Evolutionary conservation across 768 basidiomycete genomes (phyloP), one percentile per base, ranked within the genome.

Genomic region (Floccularia luteovirens): DNA sequence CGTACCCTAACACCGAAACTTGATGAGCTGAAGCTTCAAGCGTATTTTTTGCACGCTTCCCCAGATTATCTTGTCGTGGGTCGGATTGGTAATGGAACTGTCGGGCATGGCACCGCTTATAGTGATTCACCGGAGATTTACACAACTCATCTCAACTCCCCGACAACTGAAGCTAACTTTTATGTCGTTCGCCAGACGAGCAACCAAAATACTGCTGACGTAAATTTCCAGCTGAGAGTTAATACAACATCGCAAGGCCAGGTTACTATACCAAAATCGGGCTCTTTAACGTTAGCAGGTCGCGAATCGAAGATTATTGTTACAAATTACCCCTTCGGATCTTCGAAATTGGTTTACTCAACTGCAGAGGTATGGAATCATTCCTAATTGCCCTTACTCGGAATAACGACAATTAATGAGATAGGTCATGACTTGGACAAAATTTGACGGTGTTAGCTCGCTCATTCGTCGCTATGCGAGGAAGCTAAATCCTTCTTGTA

Each of bases 1-100:
- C 68, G 83, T 22, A 66, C 64, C 19, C 51, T 79, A 7, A 70
- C 68, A 0, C 55, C 66, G 5, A 85, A 85, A 54, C 72, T 74
- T 47, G 60, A 69, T 31, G 82, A 85, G 42, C 62, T 85, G 25
- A 85, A 83, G 52, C 67, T 73, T 19, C 70, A 85, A 47, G 70
- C 66, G 4, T 65, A 79, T 21, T 85, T 85, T 62, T 60, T 85
- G 10, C 74, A 82, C 28, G 75, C 76, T 24, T 76, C 78, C 3
- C 73, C 74, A 0, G 75, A 77, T 40, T 79, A 84, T 51, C 66
- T 73, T 45, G 72, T 79, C 53, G 84, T 82, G 2, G 72, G 79
- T 38, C 64, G 74, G 51, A 63, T 81, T 13, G 78, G 78, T 1
- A 68, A 77, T 43, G 72, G 70, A 14, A 67, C 62, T 31, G 60